These are phyloP conservation scores for Zasmidium citrigriseum DNA, from an alignment of 2,329 filamentous ascomycete genomes.

Conservation along the genomic window DNA sequence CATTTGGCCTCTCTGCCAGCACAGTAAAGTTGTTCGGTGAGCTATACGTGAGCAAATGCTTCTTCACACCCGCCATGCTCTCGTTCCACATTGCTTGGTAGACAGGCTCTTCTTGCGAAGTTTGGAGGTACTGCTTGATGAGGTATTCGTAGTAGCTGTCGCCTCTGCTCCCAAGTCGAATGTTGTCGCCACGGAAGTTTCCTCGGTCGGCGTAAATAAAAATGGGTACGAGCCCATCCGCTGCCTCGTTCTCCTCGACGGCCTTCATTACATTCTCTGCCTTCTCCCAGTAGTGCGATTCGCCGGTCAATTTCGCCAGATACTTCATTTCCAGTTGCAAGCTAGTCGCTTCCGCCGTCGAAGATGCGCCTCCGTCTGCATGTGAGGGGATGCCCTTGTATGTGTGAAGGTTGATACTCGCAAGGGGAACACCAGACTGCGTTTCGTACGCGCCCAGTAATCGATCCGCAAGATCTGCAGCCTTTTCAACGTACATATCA, in stretches of 20 bases:
- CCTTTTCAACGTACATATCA: slow-evolving; percentile 94
- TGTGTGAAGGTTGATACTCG: slow-evolving; percentile 84
- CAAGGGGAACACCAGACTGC: slow-evolving; percentile 80
- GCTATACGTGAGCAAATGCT: slow-evolving; percentile 89
- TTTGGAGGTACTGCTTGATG: slow-evolving; percentile 97
- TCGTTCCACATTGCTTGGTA: slow-evolving; percentile 95
- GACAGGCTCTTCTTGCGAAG: slow-evolving; percentile 77
- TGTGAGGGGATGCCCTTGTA: slow-evolving; percentile 78
- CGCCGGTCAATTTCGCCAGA: slow-evolving; percentile 88
- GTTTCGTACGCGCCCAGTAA: slow-evolving; percentile 87
- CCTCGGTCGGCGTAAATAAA: slow-evolving; percentile 81
- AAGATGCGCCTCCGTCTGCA: slow-evolving; percentile 81
- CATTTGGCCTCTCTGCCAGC: slow-evolving; percentile 79
- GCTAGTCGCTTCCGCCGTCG: slow-evolving; percentile 89
- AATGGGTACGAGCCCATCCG: slow-evolving; percentile 87
- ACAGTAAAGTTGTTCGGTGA: slow-evolving; percentile 80
- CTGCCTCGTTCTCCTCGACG: slow-evolving; percentile 75
- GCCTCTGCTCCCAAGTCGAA: slow-evolving; percentile 87
- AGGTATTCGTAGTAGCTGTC: slow-evolving; percentile 99
- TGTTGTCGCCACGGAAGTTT: slow-evolving; percentile 78
- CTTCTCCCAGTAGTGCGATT: slow-evolving; percentile 87
- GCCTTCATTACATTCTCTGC: slow-evolving; percentile 90
- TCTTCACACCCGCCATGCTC: slow-evolving; percentile 78
- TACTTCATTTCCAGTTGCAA: slow-evolving; percentile 98
- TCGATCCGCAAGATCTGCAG: slow-evolving; percentile 86